Conservation (phyloP, 441 rosid genomes). For the Brassica hybrid region DNA sequence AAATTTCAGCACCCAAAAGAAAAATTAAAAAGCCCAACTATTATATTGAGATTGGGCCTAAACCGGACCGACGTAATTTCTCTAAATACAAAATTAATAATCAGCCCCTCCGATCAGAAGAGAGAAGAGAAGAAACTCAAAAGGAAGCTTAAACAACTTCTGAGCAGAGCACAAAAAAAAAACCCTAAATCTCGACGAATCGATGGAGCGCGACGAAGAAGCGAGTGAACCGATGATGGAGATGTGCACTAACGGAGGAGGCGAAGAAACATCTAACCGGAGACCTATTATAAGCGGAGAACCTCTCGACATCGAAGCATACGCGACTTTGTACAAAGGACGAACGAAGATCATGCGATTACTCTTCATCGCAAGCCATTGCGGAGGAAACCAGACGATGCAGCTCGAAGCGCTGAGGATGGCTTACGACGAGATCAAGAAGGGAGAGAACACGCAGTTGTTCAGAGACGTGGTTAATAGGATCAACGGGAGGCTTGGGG, state of each 20-base stretch:
- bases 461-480: slow-evolving; percentile 79
- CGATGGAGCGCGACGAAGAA: slow-evolving; percentile 84
- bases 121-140: too few species aligned
- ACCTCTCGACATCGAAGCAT: slow-evolving; percentile 89
- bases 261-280: slow-evolving; percentile 50
- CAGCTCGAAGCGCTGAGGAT: slow-evolving; percentile 81
- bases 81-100: too few species aligned
- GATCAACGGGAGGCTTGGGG: slow-evolving; percentile 75
- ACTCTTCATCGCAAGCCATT: slow-evolving; percentile 74
- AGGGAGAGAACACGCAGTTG: slow-evolving; percentile 87
- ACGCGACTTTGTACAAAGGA: slow-evolving; percentile 80
- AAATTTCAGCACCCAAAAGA: too few species aligned
- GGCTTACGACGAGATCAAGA: slow-evolving; percentile 94
- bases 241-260: slow-evolving; percentile 70
- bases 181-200: slow-evolving; percentile 32
- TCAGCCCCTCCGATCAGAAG: too few species aligned
- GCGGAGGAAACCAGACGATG: slow-evolving; percentile 66
- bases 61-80: too few species aligned
- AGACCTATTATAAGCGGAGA: slow-evolving; percentile 84
- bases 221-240: slow-evolving; percentile 56
- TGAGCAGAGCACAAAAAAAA: not conserved
- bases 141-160: too few species aligned
- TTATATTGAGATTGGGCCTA: too few species aligned
- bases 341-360: slow-evolving; percentile 85
- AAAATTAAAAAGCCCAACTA: too few species aligned